Base-by-base conservation (phyloP, 345 rosid genomes). In the Ceriops decandra region DNA sequence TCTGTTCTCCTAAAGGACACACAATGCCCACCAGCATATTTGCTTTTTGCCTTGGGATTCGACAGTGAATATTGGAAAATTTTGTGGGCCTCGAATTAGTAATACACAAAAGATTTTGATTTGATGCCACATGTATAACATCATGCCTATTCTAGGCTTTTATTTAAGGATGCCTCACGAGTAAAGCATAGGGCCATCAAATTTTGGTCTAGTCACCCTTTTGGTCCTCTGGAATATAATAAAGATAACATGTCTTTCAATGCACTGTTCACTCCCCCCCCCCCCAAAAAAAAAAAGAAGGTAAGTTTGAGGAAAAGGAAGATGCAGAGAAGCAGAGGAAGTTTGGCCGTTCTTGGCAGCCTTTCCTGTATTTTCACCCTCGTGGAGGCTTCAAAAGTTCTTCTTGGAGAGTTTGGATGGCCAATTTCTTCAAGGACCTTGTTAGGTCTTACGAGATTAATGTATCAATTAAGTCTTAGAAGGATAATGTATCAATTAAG, bases 1-100 rank as follows among this genome's bases (percentile, higher is more conserved):
- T 51, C 26, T 17, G 20, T 22, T 21, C 27, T 49, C 31, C 35
- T 51, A 4, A 28, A 27, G 67, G 66, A 60, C 80, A 64, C 24
- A 5, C 54, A 52, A 68, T 38, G 60, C 66, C 74, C 72, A 73
- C 71, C 64, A 74, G 21, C 66, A n/a, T 20, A 52, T 68, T 60
- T 51, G 60, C 62, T 64, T 72, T 59, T 64, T 62, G 67, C 75
- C 75, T 73, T 8, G 80, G 78, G 83, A 80, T 80, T 80, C 77
- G 71, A 57, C 64, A 59, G 38, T 53, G 63, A 76, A 67, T 63
- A 33, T 69, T 65, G 77, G 69, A 80, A 79, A 30, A 24, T 46
- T 31, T 69, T 49, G 66, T 66, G 77, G 71, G 61, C 49, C 64
- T 57, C 17, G 52, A 36, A 69, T 62, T 68, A 67, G 49, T 54